phyloP scores from a whole-genome alignment of 2,329 filamentous ascomycete genomes.

The Colletotrichum simmondsii region DNA sequence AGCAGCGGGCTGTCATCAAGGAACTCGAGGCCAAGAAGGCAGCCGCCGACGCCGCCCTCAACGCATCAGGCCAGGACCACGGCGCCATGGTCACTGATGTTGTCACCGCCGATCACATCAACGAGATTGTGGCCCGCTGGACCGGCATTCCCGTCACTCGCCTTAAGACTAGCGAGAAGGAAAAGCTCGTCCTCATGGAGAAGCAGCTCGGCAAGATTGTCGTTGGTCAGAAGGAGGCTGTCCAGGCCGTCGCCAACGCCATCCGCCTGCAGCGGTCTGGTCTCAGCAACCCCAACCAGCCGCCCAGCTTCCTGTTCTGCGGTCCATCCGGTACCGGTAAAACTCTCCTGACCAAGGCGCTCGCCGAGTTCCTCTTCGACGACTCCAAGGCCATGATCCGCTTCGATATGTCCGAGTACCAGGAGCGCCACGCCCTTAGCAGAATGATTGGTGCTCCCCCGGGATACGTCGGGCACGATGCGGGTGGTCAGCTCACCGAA shows the following conservation, averaged over 20 bases:
- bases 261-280: constrained; percentile 96
- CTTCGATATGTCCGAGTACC: constrained; percentile 99
- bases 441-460: constrained; percentile 98
- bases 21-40: constrained; percentile 84
- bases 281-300: constrained; percentile 94
- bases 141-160: constrained; percentile 98
- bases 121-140: constrained; percentile 96
- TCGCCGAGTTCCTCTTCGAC: constrained; percentile 98
- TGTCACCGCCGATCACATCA: constrained; percentile 97
- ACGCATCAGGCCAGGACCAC: constrained; percentile 63
- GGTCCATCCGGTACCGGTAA: constrained; percentile 98
- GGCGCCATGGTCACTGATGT: constrained; percentile 88
- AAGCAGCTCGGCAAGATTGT: constrained; percentile 84
- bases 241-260: constrained; percentile 91
- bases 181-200: constrained; percentile 99
- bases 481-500: constrained; percentile 95
- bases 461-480: constrained; percentile 96
- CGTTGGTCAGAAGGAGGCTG: constrained; percentile 93
- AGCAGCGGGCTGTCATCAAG: constrained; percentile 84
- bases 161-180: constrained; percentile 94
- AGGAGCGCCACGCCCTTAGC: constrained; percentile 94
- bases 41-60: constrained; percentile 79
- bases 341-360: constrained; percentile 93
- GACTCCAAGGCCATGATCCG: constrained; percentile 98
- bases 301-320: constrained; percentile 98